Evolutionary conservation across 345 rosid genomes (phyloP), one percentile per base, ranked within the genome.

Genomic region (Aquilaria malaccensis): DNA sequence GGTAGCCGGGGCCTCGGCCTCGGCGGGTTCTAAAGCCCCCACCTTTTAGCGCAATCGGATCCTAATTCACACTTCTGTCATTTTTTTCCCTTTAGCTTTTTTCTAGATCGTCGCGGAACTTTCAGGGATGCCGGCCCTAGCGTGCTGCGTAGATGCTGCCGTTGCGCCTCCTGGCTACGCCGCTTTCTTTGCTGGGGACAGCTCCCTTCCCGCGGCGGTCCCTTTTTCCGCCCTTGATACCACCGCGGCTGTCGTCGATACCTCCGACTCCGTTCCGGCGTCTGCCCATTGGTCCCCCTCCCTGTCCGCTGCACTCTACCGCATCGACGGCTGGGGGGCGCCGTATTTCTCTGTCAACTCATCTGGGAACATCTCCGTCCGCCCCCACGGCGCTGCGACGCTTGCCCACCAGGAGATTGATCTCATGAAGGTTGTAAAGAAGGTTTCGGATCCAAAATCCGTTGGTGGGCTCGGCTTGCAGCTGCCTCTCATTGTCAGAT

Each of bases 1-100:
- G 93, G 94, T 86, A 78, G 92, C 95, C 95, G 97, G 91, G 98
- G 98, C 98, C 78, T 74, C 83, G 97, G 98, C 96, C 96, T 85
- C 98, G 98, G 88, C 93, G 95, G 98, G 79, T 85, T 83, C 67
- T 69, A 87, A 87, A 84, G 93, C 98, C 96, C 98, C 97, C 85
- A 76, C 67, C 80, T 65, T 62, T 56, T 84, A 85, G 74, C 74
- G 41, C 78, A 9, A 37, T 68, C 76, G 30, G 45, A 72, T 50
- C 59, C 30, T 57, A 57, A 10, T 53, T 61, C 45, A 22, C 22
- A 22, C 22, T 41, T 30, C 11, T 30, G 62, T 49, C n/a, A 11
- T 67, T 66, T 55, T 33, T 63, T 33, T 48, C 9, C 11, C 29
- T 65, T 47, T 52, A 53, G 30, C 46, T n/a, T 13, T 61, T 32